Evolutionary conservation across 2,329 filamentous ascomycete genomes (phyloP).

Genomic region (Nothophaeocryptopus gaeumannii): DNA sequence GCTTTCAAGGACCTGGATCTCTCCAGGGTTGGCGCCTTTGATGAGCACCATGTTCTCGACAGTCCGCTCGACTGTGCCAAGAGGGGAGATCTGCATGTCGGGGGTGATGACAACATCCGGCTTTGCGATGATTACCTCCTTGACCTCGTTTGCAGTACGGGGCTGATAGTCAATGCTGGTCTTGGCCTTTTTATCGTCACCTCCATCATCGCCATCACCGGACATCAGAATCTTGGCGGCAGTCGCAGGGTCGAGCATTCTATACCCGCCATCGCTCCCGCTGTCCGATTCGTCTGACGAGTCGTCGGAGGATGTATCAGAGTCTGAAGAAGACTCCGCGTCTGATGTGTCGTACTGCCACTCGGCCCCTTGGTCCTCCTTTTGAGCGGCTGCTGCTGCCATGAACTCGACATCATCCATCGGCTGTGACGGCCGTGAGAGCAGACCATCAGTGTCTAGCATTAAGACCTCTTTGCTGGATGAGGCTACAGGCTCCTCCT

Average conservation of each 20-base stretch:
- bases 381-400: slow-evolving; percentile 44
- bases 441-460: slow-evolving; percentile 4
- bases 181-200: slow-evolving; percentile 55
- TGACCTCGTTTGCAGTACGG: slow-evolving; percentile 77
- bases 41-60: slow-evolving; percentile 78
- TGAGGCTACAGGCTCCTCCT: not conserved
- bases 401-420: slow-evolving; percentile 43
- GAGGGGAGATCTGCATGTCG: slow-evolving; percentile 71
- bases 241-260: slow-evolving; percentile 75
- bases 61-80: slow-evolving; percentile 72
- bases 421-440: slow-evolving; percentile 23
- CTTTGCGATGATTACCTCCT: slow-evolving; percentile 51
- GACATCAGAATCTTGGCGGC: slow-evolving; percentile 82
- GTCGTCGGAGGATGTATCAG: slow-evolving; percentile 37
- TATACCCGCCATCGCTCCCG: slow-evolving; percentile 60
- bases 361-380: slow-evolving; percentile 61
- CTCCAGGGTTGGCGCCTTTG: slow-evolving; percentile 72
- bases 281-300: slow-evolving; percentile 50
- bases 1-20: slow-evolving; percentile 79
- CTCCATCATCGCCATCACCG: slow-evolving; percentile 77
- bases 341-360: slow-evolving; percentile 71
- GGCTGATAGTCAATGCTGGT: slow-evolving; percentile 48
- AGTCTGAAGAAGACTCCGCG: slow-evolving; percentile 60
- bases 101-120: slow-evolving; percentile 75
- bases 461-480: slow-evolving; percentile 8